phyloP scores from a whole-genome alignment of 2,329 filamentous ascomycete genomes.

The Diaporthe humulicola region DNA sequence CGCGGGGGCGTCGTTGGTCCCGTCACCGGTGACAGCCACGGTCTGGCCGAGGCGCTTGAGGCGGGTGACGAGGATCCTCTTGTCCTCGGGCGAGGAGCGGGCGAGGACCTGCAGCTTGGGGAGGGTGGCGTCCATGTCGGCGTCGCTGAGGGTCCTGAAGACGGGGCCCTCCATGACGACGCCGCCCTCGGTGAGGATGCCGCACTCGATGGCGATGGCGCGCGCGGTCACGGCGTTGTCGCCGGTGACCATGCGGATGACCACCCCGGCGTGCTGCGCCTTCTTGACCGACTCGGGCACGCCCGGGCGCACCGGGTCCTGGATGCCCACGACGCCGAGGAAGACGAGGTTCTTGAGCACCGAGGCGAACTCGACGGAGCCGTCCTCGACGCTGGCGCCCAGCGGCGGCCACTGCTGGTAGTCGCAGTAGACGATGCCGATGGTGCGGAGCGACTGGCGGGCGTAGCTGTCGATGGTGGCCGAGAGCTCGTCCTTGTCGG shows the following conservation, averaged over 20 bases:
- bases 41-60: conserved; percentile 69
- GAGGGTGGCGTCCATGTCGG: conserved; percentile 65
- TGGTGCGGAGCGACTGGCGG: conserved; percentile 61
- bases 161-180: conserved; percentile 76
- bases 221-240: conserved; percentile 72
- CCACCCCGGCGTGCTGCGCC: conserved; percentile 74
- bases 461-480: conserved; percentile 71
- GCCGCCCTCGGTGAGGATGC: conserved; percentile 68
- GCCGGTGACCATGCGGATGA: conserved; percentile 75
- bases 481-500: conserved; percentile 57
- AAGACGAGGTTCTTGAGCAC: conserved; percentile 76
- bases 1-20: conserved; percentile 76
- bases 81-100: conserved; percentile 72
- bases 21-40: conserved; percentile 75
- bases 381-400: conserved; percentile 71
- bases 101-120: conserved; percentile 68
- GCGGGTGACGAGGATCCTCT: conserved; percentile 66
- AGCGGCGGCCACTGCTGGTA: conserved; percentile 78
- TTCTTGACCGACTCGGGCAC: conserved; percentile 73
- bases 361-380: conserved; percentile 70
- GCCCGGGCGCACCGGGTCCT: conserved; percentile 74
- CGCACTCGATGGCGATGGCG: conserved; percentile 75
- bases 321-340: conserved; percentile 77
- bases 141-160: conserved; percentile 68
- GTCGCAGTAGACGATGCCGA: conserved; percentile 79